Evolutionary conservation across 345 rosid species (phyloP).

Genomic region (Gossypium raimondii): DNA sequence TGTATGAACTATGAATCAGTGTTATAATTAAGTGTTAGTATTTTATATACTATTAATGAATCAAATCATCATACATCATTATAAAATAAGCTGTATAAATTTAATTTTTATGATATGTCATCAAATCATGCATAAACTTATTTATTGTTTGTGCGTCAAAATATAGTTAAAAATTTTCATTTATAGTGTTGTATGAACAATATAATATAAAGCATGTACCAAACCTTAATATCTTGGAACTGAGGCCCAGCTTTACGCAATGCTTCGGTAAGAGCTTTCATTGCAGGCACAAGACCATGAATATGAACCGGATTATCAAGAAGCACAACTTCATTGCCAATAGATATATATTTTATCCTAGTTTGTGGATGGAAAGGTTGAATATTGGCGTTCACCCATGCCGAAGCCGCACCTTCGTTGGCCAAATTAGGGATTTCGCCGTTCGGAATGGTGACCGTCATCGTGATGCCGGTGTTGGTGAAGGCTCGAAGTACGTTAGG

Average conservation of each 20-base stretch:
- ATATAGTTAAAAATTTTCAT: too few species aligned
- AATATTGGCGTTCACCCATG: conserved; percentile 57
- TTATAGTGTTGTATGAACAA: too few species aligned
- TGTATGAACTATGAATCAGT: too few species aligned
- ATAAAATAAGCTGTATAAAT: too few species aligned
- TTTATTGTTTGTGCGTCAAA: too few species aligned
- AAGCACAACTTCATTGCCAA: conserved; percentile 72
- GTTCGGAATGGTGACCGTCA: conserved; percentile 53
- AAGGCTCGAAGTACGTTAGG: conserved; percentile 71
- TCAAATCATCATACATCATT: too few species aligned
- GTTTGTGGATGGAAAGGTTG: conserved; percentile 63
- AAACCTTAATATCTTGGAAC: conserved; percentile 51
- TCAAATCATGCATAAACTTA: too few species aligned
- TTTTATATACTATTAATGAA: too few species aligned
- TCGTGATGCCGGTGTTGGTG: conserved; percentile 49
- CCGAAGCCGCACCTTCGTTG: conserved; percentile 29
- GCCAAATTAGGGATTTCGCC: conserved; percentile 58
- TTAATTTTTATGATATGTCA: too few species aligned
- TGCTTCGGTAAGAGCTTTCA: conserved; percentile 54
- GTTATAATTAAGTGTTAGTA: too few species aligned
- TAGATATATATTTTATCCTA: conserved; percentile 47
- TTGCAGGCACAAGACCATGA: conserved; percentile 59
- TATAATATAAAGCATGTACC: too few species aligned
- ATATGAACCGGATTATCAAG: conserved; percentile 35
- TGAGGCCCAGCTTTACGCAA: conserved; percentile 44